phyloP scores from a whole-genome alignment of 2,329 filamentous ascomycete genomes.

The Verticillium tricorpus region DNA sequence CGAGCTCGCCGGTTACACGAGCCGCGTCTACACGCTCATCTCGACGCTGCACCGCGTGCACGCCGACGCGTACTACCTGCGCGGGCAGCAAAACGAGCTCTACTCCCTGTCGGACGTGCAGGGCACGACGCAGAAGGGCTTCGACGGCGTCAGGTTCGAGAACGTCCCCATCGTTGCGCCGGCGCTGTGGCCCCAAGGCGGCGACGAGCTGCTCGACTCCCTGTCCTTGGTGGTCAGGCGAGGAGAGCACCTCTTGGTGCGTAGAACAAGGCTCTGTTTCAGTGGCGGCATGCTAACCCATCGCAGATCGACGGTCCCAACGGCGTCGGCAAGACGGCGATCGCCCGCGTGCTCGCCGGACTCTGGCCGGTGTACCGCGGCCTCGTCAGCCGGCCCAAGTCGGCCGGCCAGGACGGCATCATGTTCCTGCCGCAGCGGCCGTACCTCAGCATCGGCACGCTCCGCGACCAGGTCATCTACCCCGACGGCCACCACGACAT shows the following conservation, averaged over 20 bases:
- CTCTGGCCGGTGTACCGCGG: conserved; percentile 96
- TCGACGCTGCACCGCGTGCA: conserved; percentile 92
- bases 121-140: conserved; percentile 90
- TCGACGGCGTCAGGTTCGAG: conserved; percentile 89
- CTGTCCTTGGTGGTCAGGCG: conserved; percentile 84
- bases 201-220: conserved; percentile 85
- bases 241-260: conserved; percentile 79
- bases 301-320: conserved; percentile 81
- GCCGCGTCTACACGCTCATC: conserved; percentile 90
- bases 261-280: conserved; percentile 12
- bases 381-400: conserved; percentile 80
- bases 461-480: conserved; percentile 97
- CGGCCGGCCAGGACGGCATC: conserved; percentile 79
- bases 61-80: conserved; percentile 77
- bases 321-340: conserved; percentile 87
- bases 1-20: conserved; percentile 93
- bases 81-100: conserved; percentile 66
- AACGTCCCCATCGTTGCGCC: conserved; percentile 91
- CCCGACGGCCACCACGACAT: conserved; percentile 94
- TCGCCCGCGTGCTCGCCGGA: conserved; percentile 81
- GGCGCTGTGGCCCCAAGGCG: conserved; percentile 79
- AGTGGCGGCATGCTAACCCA: conserved; percentile 7
- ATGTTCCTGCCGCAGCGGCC: conserved; percentile 97
- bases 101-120: conserved; percentile 90
- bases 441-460: conserved; percentile 85